A percentile compares a stretch with the other conserved stretches of the same genome.
Evolutionary conservation across 2,329 filamentous ascomycete species (phyloP).

Genomic region (Rutstroemia sp.): DNA sequence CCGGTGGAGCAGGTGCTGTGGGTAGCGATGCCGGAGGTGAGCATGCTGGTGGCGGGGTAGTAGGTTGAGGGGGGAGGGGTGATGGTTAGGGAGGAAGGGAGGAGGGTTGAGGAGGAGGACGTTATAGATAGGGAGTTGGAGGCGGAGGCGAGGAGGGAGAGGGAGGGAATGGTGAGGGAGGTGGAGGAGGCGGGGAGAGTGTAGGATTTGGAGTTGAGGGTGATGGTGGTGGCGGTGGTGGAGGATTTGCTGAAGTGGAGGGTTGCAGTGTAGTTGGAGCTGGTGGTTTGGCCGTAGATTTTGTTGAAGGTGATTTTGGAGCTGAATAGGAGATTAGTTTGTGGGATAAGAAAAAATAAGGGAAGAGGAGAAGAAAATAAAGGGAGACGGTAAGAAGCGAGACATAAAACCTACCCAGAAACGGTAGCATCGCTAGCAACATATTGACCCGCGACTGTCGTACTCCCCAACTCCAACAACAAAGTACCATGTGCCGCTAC

Average conservation of each 20-base stretch:
- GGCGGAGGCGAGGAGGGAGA: slow-evolving; percentile 14
- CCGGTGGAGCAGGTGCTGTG: slow-evolving; percentile 13
- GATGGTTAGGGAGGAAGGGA: slow-evolving; percentile 10
- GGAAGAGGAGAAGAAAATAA: too few species aligned
- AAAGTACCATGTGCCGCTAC: slow-evolving; percentile 22
- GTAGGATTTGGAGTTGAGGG: slow-evolving; percentile 11
- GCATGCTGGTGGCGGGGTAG: slow-evolving; percentile 44
- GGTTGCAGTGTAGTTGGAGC: slow-evolving; percentile 15
- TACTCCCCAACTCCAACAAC: slow-evolving; percentile 17
- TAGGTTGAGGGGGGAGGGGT: slow-evolving; percentile 29
- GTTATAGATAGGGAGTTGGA: background rate
- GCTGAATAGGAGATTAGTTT: slow-evolving; percentile 4
- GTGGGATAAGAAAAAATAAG: background rate
- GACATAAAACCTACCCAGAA: slow-evolving; percentile 11
- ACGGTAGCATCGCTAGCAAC: slow-evolving; percentile 8
- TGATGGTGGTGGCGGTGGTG: slow-evolving; percentile 7
- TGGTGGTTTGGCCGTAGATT: slow-evolving; percentile 19
- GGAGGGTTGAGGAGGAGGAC: slow-evolving; percentile 7
- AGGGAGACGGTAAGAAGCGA: background rate
- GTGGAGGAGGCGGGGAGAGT: slow-evolving; percentile 9
- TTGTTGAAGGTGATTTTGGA: slow-evolving; percentile 15
- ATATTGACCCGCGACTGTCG: slow-evolving; percentile 14
- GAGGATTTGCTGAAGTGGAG: slow-evolving; percentile 13
- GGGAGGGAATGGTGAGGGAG: slow-evolving; percentile 3
- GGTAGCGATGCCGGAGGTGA: slow-evolving; percentile 38